A percentile compares a stretch with the other conserved stretches of the same genome.
Conservation (phyloP, 2,329 filamentous ascomycete species). For the Zasmidium cellare region DNA sequence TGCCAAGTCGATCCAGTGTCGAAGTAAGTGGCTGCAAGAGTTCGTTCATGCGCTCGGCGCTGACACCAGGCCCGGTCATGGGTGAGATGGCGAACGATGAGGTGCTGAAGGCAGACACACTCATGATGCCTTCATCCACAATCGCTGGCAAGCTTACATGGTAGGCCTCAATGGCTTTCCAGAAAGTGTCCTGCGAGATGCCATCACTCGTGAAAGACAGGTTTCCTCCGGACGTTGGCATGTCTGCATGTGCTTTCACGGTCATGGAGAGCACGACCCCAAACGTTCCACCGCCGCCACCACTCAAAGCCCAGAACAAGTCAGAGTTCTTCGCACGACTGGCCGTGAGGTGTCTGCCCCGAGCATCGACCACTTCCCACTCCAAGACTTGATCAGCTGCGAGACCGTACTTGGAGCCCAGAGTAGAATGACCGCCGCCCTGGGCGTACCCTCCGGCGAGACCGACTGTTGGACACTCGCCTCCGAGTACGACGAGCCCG, state of each 20-base stretch:
- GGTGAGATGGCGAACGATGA: conserved; percentile 50
- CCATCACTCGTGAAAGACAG: conserved; percentile 41
- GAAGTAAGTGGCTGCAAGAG: conserved; percentile 50
- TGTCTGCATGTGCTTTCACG: conserved; percentile 51
- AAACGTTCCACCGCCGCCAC: conserved; percentile 59
- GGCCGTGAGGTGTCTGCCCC: conserved; percentile 52
- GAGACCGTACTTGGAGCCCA: conserved; percentile 58
- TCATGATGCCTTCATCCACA: conserved; percentile 52
- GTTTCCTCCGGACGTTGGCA: conserved; percentile 45
- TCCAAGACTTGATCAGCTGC: conserved; percentile 60
- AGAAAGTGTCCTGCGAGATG: conserved; percentile 18
- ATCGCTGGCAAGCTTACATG: conserved; percentile 50
- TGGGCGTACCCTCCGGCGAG: conserved; percentile 61
- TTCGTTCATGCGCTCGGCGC: conserved; percentile 41
- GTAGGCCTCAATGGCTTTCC: conserved; percentile 48
- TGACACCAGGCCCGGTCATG: conserved; percentile 51
- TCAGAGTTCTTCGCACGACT: conserved; percentile 52
- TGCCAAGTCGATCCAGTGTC: conserved; percentile 39
- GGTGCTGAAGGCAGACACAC: conserved; percentile 53
- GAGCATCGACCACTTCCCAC: conserved; percentile 48
- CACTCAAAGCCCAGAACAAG: conserved; percentile 64
- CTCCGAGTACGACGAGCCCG: conserved; percentile 55
- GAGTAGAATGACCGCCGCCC: conserved; percentile 59
- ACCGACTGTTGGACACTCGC: conserved; percentile 56
- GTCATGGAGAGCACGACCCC: conserved; percentile 59